These are phyloP conservation scores for barrel medic (Medicago truncatula) DNA, from an alignment of 306 rosid genomes.

Conservation along the genomic window MtrunA17r5.0-ANR NC_053046.1:33863501-33864000, in stretches of 20 bases:
- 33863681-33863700: constrained; percentile 3
- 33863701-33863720: constrained; percentile 44
- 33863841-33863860: constrained; percentile 8
- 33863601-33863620: constrained; percentile 61
- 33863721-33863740: constrained; percentile 44
- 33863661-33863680: constrained; percentile 41
- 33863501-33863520: constrained; percentile 37
- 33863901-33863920: too few relatives aligned
- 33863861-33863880: too few relatives aligned
- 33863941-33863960: too few relatives aligned
- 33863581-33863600: constrained; percentile 50
- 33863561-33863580: constrained; percentile 34
- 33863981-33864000: constrained; percentile 59
- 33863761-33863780: constrained; percentile 30
- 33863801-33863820: constrained; percentile 52
- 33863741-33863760: constrained; percentile 51
- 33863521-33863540: constrained; percentile 52
- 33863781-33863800: constrained; percentile 56
- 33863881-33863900: too few relatives aligned
- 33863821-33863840: constrained; percentile 55
- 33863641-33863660: constrained; percentile 42
- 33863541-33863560: constrained; percentile 54
- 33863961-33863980: constrained; percentile 13
- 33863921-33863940: background rate
- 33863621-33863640: constrained; percentile 49